Percentiles rank a stretch among this genome's conserved stretches.
Conservation (phyloP, 768 basidiomycete genomes). For the Agrocybe praecox region DNA sequence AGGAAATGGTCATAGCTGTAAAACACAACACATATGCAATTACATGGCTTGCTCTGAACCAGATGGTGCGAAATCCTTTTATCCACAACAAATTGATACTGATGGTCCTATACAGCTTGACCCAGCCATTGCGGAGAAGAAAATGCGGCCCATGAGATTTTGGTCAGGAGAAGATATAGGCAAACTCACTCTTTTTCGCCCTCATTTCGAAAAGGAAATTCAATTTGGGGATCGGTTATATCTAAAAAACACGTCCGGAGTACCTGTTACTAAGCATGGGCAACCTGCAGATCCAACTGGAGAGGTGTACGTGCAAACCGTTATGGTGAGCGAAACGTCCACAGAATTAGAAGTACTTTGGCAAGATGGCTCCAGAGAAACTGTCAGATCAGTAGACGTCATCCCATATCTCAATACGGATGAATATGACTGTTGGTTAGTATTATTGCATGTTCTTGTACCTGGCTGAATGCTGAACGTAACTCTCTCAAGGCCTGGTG, state of each 20-base stretch:
- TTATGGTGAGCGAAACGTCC: conserved; percentile 69
- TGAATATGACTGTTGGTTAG: conserved; percentile 90
- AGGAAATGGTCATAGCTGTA: conserved; percentile 71
- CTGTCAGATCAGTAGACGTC: conserved; percentile 59
- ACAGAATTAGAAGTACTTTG: conserved; percentile 78
- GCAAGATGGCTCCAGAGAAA: conserved; percentile 82
- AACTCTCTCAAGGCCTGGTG: conserved; percentile 72
- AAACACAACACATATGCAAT: conserved; percentile 80
- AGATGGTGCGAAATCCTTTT: conserved; percentile 54
- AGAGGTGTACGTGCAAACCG: conserved; percentile 53
- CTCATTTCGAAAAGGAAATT: conserved; percentile 62
- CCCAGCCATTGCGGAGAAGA: conserved; percentile 50
- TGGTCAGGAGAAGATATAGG: conserved; percentile 71
- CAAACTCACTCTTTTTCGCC: conserved; percentile 65
- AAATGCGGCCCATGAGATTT: conserved; percentile 70
- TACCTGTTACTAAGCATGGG: conserved; percentile 66
- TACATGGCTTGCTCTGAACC: conserved; percentile 87
- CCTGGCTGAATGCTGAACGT: conserved; percentile 3
- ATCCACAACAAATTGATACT: background rate
- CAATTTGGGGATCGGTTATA: conserved; percentile 74
- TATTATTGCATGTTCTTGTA: conserved; percentile 2
- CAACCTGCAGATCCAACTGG: conserved; percentile 45
- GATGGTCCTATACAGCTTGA: conserved; percentile 53
- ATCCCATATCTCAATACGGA: conserved; percentile 88
- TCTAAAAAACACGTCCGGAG: conserved; percentile 49